Percentiles rank a stretch among this genome's conserved stretches.
These are phyloP conservation scores for Mycena venus DNA, from an alignment of 768 basidiomycete genomes.

Conservation along the genomic window DNA sequence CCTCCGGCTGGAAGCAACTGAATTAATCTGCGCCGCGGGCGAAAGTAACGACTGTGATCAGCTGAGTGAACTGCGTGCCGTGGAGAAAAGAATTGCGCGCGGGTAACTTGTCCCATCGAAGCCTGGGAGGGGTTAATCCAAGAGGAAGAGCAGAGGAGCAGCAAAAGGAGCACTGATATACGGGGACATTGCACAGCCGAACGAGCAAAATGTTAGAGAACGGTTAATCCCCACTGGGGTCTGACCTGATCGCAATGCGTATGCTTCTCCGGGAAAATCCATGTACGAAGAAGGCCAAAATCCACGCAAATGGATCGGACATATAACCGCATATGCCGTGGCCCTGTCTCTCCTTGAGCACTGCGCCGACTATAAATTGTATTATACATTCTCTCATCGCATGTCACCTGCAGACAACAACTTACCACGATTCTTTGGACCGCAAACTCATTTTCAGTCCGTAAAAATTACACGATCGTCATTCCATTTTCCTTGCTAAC, in stretches of 20 bases:
- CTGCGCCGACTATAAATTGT: background rate
- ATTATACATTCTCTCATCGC: background rate
- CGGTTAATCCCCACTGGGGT: too few species aligned
- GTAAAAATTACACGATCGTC: background rate
- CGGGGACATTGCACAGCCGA: background rate
- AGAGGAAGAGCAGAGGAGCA: background rate
- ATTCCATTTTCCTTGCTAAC: background rate
- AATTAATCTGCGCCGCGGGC: background rate
- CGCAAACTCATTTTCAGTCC: background rate
- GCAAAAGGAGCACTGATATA: background rate
- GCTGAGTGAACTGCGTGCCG: background rate
- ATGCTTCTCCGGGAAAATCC: too few species aligned
- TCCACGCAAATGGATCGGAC: too few species aligned
- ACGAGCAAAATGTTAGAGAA: background rate
- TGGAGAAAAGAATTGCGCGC: background rate
- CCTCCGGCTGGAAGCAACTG: background rate
- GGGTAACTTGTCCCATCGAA: background rate
- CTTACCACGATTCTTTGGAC: background rate
- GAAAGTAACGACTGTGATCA: background rate
- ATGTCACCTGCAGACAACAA: background rate
- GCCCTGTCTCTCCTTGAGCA: background rate
- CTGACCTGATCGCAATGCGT: too few species aligned
- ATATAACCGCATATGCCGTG: too few species aligned
- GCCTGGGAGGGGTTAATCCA: background rate
- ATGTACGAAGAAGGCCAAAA: too few species aligned